Percentiles rank a stretch among this genome's conserved stretches.
phyloP scores from a whole-genome alignment of 352 stramenopile species.

The Globisporangium paroecandrum region DNA sequence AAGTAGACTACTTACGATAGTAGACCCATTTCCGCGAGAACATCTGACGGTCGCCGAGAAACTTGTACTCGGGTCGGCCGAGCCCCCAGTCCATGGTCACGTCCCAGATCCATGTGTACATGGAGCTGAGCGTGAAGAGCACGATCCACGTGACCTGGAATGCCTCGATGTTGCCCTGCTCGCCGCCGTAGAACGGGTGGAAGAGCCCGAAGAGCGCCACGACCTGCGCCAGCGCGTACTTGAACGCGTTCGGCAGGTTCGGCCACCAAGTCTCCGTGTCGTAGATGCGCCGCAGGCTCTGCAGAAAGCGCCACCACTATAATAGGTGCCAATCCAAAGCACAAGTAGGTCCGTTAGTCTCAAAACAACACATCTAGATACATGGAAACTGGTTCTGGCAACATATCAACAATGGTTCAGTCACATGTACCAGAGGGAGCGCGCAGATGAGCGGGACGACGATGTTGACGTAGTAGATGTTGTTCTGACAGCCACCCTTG shows the following conservation, averaged over 20 bases:
- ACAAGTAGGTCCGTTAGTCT: neutral
- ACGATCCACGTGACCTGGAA: constrained; percentile 75
- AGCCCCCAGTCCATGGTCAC: constrained; percentile 88
- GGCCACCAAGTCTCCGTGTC: constrained; percentile 95
- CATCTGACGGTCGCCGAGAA: constrained; percentile 81
- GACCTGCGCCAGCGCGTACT: constrained; percentile 90
- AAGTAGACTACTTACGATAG: constrained; percentile 30
- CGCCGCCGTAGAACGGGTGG: constrained; percentile 61
- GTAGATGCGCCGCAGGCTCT: constrained; percentile 93
- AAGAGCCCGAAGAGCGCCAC: constrained; percentile 85
- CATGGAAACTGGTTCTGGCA: neutral
- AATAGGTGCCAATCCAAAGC: neutral
- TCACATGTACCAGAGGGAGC: constrained; percentile 73
- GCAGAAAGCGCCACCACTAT: constrained; percentile 94
- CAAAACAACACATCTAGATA: neutral
- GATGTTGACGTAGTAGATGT: constrained; percentile 93
- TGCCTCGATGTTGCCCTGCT: constrained; percentile 18
- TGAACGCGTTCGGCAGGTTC: constrained; percentile 94
- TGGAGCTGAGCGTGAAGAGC: constrained; percentile 76
- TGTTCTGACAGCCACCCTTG: constrained; percentile 40
- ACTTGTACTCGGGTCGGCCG: constrained; percentile 66
- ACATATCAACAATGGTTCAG: neutral
- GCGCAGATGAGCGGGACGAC: constrained; percentile 94
- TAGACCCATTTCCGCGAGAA: constrained; percentile 80
- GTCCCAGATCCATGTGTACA: constrained; percentile 85